Conservation (phyloP, 1,284 basidiomycete species). For the Peniophora sp. region DNA sequence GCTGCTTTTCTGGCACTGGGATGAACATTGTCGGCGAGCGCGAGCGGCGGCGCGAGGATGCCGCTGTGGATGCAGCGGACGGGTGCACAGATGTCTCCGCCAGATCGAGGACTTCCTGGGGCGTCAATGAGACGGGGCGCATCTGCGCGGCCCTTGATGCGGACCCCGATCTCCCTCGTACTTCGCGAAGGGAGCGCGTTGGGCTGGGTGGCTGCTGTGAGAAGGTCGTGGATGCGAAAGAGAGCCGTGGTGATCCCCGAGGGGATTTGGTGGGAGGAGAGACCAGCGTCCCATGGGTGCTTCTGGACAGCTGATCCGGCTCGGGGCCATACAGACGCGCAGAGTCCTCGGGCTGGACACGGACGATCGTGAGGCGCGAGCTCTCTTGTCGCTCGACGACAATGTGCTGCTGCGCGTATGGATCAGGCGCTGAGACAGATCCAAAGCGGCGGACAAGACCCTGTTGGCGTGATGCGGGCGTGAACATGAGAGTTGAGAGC, state of each 20-base stretch:
- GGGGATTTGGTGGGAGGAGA: too few relatives aligned
- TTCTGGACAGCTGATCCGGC: background rate
- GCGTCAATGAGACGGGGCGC: conserved; percentile 11
- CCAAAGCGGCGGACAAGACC: conserved; percentile 19
- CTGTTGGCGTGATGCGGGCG: conserved; percentile 1
- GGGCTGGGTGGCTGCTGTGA: background rate
- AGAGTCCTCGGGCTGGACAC: conserved; percentile 13
- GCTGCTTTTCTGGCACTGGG: conserved; percentile 19
- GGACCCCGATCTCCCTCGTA: conserved; percentile 5
- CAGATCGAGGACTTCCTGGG: conserved; percentile 18
- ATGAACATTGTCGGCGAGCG: conserved; percentile 16
- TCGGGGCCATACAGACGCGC: conserved; percentile 4
- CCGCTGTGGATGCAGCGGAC: conserved; percentile 3
- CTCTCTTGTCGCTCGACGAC: conserved; percentile 12
- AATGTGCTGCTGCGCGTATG: conserved; percentile 18
- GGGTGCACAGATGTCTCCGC: conserved; percentile 12
- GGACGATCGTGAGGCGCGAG: conserved; percentile 23
- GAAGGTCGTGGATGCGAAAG: conserved; percentile 10
- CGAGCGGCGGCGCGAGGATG: conserved; percentile 3
- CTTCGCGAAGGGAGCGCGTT: conserved; percentile 8
- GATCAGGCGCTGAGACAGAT: conserved; percentile 21
- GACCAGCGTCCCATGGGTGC: too few relatives aligned
- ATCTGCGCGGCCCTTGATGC: background rate
- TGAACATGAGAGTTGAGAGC: too few relatives aligned
- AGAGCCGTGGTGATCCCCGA: conserved; percentile 6